Evolutionary conservation across 257 asterid species (phyloP).

Genomic region (Ballota nigra): DNA sequence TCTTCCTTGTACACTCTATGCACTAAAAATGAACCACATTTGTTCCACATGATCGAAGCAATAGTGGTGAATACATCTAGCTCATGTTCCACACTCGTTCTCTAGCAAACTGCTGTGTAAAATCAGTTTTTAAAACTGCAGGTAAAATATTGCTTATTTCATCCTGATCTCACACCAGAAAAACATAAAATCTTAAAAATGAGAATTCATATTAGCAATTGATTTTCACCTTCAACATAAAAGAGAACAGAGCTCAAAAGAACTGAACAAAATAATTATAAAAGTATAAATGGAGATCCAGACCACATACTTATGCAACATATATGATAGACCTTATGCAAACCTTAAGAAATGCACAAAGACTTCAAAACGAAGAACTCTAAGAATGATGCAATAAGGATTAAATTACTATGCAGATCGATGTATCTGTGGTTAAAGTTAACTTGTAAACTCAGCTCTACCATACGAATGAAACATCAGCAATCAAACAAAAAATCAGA

Average conservation of each 20-base stretch:
- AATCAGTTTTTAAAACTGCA: neutral
- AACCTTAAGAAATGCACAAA: neutral
- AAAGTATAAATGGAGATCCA: neutral
- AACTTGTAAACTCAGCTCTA: neutral
- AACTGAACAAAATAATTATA: neutral
- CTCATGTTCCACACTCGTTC: neutral
- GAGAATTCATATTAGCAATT: neutral
- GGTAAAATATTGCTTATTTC: neutral
- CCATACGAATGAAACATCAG: neutral
- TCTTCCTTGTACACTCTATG: neutral
- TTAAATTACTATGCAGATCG: neutral
- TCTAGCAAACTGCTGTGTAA: neutral
- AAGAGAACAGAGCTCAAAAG: neutral
- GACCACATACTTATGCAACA: neutral
- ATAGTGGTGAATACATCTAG: neutral
- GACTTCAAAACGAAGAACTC: neutral
- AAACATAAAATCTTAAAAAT: neutral
- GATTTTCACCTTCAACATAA: neutral
- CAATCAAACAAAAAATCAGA: neutral
- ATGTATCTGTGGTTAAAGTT: neutral
- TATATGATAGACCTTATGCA: neutral
- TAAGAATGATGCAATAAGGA: neutral
- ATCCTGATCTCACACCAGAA: neutral
- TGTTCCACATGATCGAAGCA: neutral
- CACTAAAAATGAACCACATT: neutral